Evolutionary conservation across 2,329 filamentous ascomycete species (phyloP), one percentile per base, ranked within the genome.

Genomic region (Alternaria angustiovoidea): DNA sequence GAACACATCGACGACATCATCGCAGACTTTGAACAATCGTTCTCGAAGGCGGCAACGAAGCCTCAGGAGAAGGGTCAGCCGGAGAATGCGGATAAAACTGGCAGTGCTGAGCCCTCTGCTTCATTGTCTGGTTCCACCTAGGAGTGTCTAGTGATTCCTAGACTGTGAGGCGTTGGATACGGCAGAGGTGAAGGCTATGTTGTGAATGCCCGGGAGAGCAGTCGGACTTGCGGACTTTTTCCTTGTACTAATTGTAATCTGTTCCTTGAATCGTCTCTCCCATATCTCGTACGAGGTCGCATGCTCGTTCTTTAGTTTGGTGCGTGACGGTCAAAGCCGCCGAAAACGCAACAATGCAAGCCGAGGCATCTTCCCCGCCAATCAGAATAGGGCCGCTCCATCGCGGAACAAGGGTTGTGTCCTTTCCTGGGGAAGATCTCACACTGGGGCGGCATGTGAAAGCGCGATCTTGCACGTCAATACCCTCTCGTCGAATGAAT

Each of bases 1-100:
- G 94, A 98, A 82, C 93, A 97, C 79, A 96, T 98, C 76, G 94
- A 97, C 82, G 94, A 98, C 75, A 97, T 98, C 73, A 95, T 97
- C 75, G 91, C 89, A 70, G 94, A 98, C 81, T 97, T 98, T 77
- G 90, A 94, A 79, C 94, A 97, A 83, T 91, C 92, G 0, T 96
- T 97, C 80, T 86, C 88, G 75, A 85, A 86, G 26, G 75, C 81
- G 7, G 80, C 80, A 1, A 83, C 81, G 9, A 82, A 82, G 75
- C 81, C 79, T 7, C 70, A 72, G 4, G 70, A 74, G 61, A 69
- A 75, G 59, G 76, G 76, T 48, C 64, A 75, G 51, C 55, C 71
- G 7, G 63, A 57, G 46, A 79, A 79, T 54, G 74, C 75, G 2
- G 70, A 64, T 44, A 75, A 76, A 65, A 75, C 66, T 1, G 73